Base-by-base conservation (phyloP, 1,139 yeast species). In the Taphrina populina region DNA sequence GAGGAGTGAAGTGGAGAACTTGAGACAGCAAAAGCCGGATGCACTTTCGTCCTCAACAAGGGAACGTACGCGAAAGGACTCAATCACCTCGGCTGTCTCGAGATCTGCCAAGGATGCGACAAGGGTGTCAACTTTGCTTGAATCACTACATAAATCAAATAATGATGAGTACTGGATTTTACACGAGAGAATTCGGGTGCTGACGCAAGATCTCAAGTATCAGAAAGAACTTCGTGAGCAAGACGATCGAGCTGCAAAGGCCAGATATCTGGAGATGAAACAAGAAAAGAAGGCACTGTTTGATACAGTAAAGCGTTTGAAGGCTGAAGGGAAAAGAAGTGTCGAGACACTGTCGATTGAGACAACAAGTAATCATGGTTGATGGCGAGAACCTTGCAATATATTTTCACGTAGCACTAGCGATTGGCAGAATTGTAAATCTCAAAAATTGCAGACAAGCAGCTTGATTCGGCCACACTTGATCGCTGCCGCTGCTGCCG, bases 211-310 rank as follows among this genome's bases (percentile, higher is more conserved):
- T 10, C 27, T 43, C 23, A 43, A 43, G 15, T 43, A 43, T 17
- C 47, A 43, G 13, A 43, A 43, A 13, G 47, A 43, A 13, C 11
- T 43, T 13, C 47, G 47, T 4, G 47, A 43, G 20, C 47, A 43
- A 20, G 47, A 43, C 27, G 47, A 43, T 19, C 29, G 19, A 20
- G 47, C 47, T 5, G 47, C 47, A 13, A 43, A 43, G 27, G 15
- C 37, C 7, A 24, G 47, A 5, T 21, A 30, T 13, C 26, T 21
- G 4, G 47, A 43, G 29, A 21, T 29, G 15, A 29, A 30, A n/a
- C 19, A 21, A 2, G 47, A 43, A 13, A 40, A 27, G 20, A 7
- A 37, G 21, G 32, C 10, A n/a, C n/a, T 43, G 37, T 29, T 15
- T n/a, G 43, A 37, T 11, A 37, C 10, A 8, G 43, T 37, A 8